Evolutionary conservation across 164 flowering plant species (phyloP), one percentile per base, ranked within the genome.

Genomic region (Sextonia rubra): DNA sequence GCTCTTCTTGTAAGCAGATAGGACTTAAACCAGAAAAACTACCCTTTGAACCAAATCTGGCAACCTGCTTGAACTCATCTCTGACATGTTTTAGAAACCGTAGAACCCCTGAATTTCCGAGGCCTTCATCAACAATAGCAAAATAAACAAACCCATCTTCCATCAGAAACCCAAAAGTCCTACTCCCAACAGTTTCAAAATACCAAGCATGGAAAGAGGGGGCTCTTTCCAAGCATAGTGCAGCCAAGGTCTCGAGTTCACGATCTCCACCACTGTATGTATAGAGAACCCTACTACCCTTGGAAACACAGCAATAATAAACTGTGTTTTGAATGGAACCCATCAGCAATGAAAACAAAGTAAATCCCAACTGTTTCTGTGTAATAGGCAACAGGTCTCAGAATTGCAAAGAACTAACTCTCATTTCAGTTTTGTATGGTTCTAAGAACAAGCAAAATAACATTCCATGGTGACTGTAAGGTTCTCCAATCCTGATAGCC

Each of bases 201-300:
- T 89, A 92, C 89, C 90, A 87, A 68, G 69, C 75, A 69, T 92
- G 97, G 75, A 83, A 88, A 8, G 85, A 74, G 62, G 97, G 97
- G 27, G 83, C 69, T 37, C 72, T 87, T 69, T 92, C 91, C 79
- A 90, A 78, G 74, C 90, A 87, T 75, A 82, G 74, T 20, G 75
- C 80, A 60, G 91, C 95, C 78, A 88, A 71, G 14, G 73, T 82
- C 61, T 92, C 94, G 15, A 86, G 74, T 73, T 89, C 88, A 69
- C 49, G 77, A 56, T 84, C 86, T 66, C 88, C 93, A 12, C 74
- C 75, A 68, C 79, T 85, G 69, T 86, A 82, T 0, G 77, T 77
- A 73, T 86, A 85, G 55, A 90, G 71, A 47, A 84, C 70, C 56
- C 77, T 71, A 69, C 77, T 83, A 12, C 85, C 85, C 75, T 77